These are phyloP conservation scores for Magnolia sinica DNA, from an alignment of 164 flowering plant species.

Conservation along the genomic window DNA sequence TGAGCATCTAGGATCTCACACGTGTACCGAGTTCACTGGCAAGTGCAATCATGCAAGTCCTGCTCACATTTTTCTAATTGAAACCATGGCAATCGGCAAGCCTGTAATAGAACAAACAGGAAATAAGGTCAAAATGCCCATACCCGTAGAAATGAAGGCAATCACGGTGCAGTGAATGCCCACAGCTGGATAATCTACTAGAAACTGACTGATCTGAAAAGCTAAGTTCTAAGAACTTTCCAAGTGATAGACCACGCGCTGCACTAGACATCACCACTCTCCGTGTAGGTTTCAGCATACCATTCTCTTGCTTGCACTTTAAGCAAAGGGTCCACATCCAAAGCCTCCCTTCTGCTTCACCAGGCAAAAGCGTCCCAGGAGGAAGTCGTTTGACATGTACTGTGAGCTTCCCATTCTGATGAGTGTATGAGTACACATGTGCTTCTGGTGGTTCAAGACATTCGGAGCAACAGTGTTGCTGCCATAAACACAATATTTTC, in stretches of 20 bases:
- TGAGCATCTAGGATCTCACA: background rate
- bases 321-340: conserved; percentile 99
- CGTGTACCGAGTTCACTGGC: background rate
- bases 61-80: background rate
- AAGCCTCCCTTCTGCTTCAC: conserved; percentile 76
- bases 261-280: conserved; percentile 70
- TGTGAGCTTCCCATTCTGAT: conserved; percentile 66
- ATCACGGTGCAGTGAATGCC: conserved; percentile 67
- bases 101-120: background rate
- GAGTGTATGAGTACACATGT: conserved; percentile 75
- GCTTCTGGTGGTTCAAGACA: conserved; percentile 68
- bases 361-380: conserved; percentile 42
- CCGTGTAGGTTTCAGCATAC: conserved; percentile 45
- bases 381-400: conserved; percentile 60
- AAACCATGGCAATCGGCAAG: background rate
- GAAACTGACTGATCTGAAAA: conserved; percentile 48
- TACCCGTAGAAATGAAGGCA: conserved; percentile 91
- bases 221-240: conserved; percentile 87
- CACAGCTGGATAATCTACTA: conserved; percentile 48
- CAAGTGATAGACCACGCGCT: conserved; percentile 75
- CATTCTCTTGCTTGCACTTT: conserved; percentile 47
- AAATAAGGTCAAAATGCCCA: conserved; percentile 2
- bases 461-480: conserved; percentile 50
- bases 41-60: background rate
- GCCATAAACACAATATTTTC: conserved; percentile 18